These are phyloP conservation scores for Trichoderma gracile DNA, from an alignment of 2,329 filamentous ascomycete species.

Conservation along the genomic window DNA sequence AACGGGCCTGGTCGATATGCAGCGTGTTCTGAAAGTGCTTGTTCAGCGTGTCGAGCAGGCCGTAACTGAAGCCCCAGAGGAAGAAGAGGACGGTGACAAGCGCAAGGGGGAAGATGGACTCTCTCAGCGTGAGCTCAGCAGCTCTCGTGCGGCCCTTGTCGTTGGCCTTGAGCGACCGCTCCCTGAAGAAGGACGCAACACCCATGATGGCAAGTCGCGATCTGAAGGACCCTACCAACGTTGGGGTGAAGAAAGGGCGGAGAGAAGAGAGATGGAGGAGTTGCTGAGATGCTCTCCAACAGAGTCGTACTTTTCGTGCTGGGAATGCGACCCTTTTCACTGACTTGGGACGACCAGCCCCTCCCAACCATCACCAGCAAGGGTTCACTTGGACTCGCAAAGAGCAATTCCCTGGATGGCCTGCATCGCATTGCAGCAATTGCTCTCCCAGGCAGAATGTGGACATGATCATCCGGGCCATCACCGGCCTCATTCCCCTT, in stretches of 20 bases:
- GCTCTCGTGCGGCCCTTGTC: constrained; percentile 46
- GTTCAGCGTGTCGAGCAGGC: constrained; percentile 51
- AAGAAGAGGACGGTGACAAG: constrained; percentile 54
- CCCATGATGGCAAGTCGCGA: constrained; percentile 37
- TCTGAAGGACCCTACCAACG: constrained; percentile 6
- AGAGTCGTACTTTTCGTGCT: constrained; percentile 1
- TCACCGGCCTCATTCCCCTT: constrained; percentile 17
- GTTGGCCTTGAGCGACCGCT: constrained; percentile 47
- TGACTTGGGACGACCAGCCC: constrained; percentile 20
- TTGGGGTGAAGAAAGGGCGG: neutral
- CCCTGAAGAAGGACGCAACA: constrained; percentile 47
- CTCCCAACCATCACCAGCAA: constrained; percentile 18
- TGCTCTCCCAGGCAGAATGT: constrained; percentile 7
- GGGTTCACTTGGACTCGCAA: constrained; percentile 14
- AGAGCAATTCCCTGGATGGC: constrained; percentile 6
- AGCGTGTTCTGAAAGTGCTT: constrained; percentile 52
- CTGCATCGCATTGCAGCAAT: constrained; percentile 13
- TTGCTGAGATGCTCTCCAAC: constrained; percentile 1
- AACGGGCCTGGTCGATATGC: constrained; percentile 46
- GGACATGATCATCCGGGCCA: constrained; percentile 24
- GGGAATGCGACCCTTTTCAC: constrained; percentile 26
- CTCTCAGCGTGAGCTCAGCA: constrained; percentile 61
- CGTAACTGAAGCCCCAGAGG: constrained; percentile 51
- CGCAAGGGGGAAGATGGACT: constrained; percentile 66
- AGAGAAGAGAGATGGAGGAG: neutral